Evolutionary conservation across 2,329 filamentous ascomycete genomes (phyloP).

Genomic region (Aureobasidium melanogenum): DNA sequence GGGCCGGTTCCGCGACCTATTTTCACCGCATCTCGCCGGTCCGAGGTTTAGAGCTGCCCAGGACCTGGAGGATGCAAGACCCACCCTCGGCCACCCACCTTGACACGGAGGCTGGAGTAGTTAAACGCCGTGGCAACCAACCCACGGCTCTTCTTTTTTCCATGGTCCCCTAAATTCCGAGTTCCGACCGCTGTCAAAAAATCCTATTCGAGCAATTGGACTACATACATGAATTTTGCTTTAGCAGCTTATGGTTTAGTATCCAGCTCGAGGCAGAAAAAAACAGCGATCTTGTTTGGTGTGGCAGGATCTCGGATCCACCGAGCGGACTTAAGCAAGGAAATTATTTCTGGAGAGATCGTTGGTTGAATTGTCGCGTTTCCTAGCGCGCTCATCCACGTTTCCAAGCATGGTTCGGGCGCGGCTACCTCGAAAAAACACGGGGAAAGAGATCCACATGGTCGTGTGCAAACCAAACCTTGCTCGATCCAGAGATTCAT

Average conservation of each 20-base stretch:
- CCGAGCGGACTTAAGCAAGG: not conserved
- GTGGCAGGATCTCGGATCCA: not conserved
- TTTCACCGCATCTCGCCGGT: not conserved
- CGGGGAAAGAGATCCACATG: conserved; percentile 2
- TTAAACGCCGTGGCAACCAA: not conserved
- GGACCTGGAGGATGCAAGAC: conserved; percentile 3
- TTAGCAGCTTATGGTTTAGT: too few species aligned
- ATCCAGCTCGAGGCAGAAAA: not conserved
- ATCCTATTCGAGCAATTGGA: not conserved
- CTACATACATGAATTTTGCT: not conserved
- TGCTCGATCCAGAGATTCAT: not conserved
- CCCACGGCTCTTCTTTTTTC: not conserved
- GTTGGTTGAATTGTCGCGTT: conserved; percentile 3
- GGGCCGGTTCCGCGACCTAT: not conserved
- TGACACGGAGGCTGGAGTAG: not conserved
- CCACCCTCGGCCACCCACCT: not conserved
- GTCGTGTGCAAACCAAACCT: conserved; percentile 2
- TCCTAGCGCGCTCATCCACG: conserved; percentile 2
- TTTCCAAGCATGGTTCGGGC: conserved; percentile 8
- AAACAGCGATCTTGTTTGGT: too few species aligned
- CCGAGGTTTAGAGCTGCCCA: not conserved
- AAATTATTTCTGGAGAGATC: not conserved
- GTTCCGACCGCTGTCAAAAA: not conserved
- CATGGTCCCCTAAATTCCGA: not conserved
- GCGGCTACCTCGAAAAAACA: conserved; percentile 2